Evolutionary conservation across 345 rosid genomes (phyloP).

Genomic region (Alliaria petiolata): DNA sequence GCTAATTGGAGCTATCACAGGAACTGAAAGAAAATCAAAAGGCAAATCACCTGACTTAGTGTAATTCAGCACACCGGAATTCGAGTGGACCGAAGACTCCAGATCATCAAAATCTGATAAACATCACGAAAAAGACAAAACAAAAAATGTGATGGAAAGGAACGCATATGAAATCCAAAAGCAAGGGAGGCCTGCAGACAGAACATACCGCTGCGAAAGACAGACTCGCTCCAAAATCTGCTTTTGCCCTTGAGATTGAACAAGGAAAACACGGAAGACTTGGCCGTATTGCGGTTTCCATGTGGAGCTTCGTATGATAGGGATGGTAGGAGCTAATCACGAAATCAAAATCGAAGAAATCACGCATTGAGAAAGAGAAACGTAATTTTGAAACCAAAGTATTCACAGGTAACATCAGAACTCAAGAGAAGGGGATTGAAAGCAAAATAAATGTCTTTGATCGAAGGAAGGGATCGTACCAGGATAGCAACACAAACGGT

Average conservation of each 20-base stretch:
- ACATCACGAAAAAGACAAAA: not conserved
- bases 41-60: conserved; percentile 70
- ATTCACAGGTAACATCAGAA: too few species aligned
- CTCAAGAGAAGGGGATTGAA: not conserved
- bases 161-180: not conserved
- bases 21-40: not conserved
- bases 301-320: conserved; percentile 36
- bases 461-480: conserved; percentile 24
- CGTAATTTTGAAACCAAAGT: not conserved
- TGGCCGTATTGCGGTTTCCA: conserved; percentile 40
- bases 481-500: conserved; percentile 20
- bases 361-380: conserved; percentile 2
- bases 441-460: not conserved
- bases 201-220: conserved; percentile 55
- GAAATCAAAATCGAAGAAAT: conserved; percentile 21
- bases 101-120: conserved; percentile 69
- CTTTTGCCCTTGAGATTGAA: conserved; percentile 86
- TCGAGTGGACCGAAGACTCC: conserved; percentile 51
- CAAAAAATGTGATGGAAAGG: not conserved
- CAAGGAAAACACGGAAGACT: conserved; percentile 74
- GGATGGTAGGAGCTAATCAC: conserved; percentile 38
- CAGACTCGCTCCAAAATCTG: conserved; percentile 91
- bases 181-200: not conserved
- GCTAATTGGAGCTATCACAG: not conserved
- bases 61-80: conserved; percentile 60